Conservation (phyloP, 345 rosid species). For the Turnera subulata region DNA sequence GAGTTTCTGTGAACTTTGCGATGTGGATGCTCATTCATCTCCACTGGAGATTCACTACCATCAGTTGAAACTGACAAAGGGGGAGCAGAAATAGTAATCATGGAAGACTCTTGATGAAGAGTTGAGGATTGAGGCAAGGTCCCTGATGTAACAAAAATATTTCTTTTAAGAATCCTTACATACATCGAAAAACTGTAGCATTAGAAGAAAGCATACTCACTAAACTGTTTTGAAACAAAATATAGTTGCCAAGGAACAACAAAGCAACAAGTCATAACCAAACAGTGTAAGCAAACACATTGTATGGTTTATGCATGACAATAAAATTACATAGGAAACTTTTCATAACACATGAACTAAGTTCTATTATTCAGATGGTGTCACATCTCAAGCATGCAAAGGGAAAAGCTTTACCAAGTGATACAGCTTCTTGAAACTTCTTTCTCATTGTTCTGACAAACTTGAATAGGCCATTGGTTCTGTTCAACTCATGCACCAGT, state of each 20-base stretch:
- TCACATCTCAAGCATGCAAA: constrained; percentile 7
- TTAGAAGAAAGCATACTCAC: constrained; percentile 1
- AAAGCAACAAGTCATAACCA: not conserved
- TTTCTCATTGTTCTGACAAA: constrained; percentile 82
- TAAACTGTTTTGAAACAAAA: not conserved
- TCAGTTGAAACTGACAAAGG: constrained; percentile 50
- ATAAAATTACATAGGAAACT: not conserved
- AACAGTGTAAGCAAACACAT: not conserved
- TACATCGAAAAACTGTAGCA: constrained; percentile 17
- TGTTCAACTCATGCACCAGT: constrained; percentile 66
- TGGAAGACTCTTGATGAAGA: constrained; percentile 47
- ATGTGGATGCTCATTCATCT: constrained; percentile 28
- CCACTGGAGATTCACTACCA: constrained; percentile 46
- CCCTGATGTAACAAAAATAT: constrained; percentile 34
- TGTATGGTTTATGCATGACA: not conserved
- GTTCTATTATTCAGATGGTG: too few relatives aligned
- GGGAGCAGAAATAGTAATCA: constrained; percentile 64
- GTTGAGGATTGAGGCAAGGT: constrained; percentile 31
- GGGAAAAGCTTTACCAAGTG: constrained; percentile 37
- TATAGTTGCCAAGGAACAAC: not conserved
- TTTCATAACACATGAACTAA: too few relatives aligned
- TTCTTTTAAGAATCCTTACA: constrained; percentile 1
- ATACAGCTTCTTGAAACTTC: constrained; percentile 63
- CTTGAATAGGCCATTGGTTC: constrained; percentile 73
- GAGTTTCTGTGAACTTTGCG: constrained; percentile 12